Evolutionary conservation across 2,329 filamentous ascomycete species (phyloP).

Genomic region (Cladorrhinum sp.): DNA sequence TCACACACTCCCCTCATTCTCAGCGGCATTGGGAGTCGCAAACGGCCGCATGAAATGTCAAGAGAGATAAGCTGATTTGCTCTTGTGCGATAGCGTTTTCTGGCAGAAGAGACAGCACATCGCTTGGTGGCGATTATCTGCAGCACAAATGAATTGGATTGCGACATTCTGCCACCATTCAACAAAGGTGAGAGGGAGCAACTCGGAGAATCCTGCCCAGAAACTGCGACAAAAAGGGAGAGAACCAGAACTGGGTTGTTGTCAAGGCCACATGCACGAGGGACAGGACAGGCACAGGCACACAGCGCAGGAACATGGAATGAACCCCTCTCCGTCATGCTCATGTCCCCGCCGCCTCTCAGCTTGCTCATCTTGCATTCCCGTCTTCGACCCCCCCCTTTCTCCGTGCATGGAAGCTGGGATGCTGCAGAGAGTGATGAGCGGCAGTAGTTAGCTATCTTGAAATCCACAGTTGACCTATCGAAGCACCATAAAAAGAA

Average conservation of each 20-base stretch:
- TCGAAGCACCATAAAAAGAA: slow-evolving; percentile 7
- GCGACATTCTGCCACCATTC: not conserved
- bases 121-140: not conserved
- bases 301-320: not conserved
- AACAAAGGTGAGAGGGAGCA: not conserved
- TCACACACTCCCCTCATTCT: not conserved
- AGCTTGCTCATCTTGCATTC: not conserved
- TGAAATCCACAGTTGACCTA: not conserved
- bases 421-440: not conserved
- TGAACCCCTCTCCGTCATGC: not conserved
- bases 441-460: too few relatives aligned
- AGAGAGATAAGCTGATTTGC: not conserved
- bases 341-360: not conserved
- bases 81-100: not conserved
- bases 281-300: not conserved
- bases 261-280: not conserved
- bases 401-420: not conserved
- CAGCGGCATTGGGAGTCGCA: too few relatives aligned
- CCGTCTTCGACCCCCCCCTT: not conserved
- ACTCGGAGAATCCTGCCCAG: too few relatives aligned
- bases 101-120: not conserved
- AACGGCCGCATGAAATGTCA: too few relatives aligned
- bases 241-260: not conserved
- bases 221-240: not conserved
- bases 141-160: not conserved